Conservation (phyloP, 495 filamentous ascomycete species). For the Penicillium dipodomyicola region DNA sequence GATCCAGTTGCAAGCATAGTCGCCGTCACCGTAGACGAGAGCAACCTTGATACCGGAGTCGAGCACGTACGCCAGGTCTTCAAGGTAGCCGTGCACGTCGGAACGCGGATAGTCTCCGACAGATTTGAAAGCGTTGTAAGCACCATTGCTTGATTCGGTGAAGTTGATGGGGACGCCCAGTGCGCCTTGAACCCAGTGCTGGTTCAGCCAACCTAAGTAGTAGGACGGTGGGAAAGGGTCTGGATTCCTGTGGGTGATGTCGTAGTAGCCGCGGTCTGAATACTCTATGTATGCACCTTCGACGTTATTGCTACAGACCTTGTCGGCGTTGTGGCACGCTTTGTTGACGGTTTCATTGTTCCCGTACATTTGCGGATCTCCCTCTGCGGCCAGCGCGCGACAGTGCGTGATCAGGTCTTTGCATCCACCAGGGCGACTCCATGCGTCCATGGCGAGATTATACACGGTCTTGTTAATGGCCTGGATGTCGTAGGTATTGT, state of each 20-base stretch:
- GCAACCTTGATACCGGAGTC: constrained; percentile 62
- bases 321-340: constrained; percentile 38
- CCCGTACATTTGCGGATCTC: constrained; percentile 47
- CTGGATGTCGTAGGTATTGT: constrained; percentile 74
- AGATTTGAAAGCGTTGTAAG: constrained; percentile 50
- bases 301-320: constrained; percentile 38
- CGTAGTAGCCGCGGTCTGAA: constrained; percentile 56
- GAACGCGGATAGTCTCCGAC: constrained; percentile 48
- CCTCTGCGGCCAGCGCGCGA: constrained; percentile 33
- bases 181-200: constrained; percentile 57
- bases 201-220: constrained; percentile 64
- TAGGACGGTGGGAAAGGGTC: constrained; percentile 65
- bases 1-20: constrained; percentile 57
- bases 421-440: constrained; percentile 57
- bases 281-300: constrained; percentile 35
- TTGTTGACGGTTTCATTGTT: constrained; percentile 44
- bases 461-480: constrained; percentile 58
- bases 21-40: constrained; percentile 64
- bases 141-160: constrained; percentile 50
- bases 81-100: constrained; percentile 49
- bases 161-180: constrained; percentile 68
- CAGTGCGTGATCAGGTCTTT: constrained; percentile 56
- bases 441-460: constrained; percentile 46
- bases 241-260: constrained; percentile 51
- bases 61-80: constrained; percentile 53